These are phyloP conservation scores for Kodamaea anthophila DNA, from an alignment of 1,139 yeast species.

Conservation along the genomic window DNA sequence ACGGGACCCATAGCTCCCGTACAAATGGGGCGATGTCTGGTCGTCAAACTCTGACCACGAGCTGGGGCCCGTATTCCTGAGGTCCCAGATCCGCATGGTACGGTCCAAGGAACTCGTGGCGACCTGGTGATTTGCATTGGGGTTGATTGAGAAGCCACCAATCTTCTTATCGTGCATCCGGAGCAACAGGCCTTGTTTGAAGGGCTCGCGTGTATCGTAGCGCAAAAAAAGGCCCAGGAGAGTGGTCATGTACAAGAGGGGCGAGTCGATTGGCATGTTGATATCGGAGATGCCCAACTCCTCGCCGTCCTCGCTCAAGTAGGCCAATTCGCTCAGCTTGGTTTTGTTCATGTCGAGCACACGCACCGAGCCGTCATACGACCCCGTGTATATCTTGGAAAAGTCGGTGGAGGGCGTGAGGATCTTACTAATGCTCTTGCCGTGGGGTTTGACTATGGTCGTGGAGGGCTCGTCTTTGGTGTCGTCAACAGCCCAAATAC, in stretches of 20 bases:
- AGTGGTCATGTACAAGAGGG: slow-evolving; percentile 66
- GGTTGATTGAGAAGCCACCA: slow-evolving; percentile 81
- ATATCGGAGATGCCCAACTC: slow-evolving; percentile 61
- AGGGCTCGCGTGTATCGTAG: slow-evolving; percentile 56
- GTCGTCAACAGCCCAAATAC: slow-evolving; percentile 76
- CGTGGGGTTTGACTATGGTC: slow-evolving; percentile 65
- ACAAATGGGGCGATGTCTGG: slow-evolving; percentile 43
- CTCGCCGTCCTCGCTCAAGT: slow-evolving; percentile 40
- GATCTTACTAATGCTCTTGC: slow-evolving; percentile 64
- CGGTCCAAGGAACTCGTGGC: slow-evolving; percentile 89
- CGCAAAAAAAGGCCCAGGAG: slow-evolving; percentile 70
- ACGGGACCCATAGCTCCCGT: slow-evolving; percentile 65
- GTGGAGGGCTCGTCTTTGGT: slow-evolving; percentile 45
- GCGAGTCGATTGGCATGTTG: slow-evolving; percentile 41
- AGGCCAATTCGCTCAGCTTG: slow-evolving; percentile 51
- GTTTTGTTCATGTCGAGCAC: slow-evolving; percentile 59
- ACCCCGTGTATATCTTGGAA: slow-evolving; percentile 56
- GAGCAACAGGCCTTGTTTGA: slow-evolving; percentile 29
- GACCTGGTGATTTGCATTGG: slow-evolving; percentile 49
- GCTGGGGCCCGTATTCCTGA: slow-evolving; percentile 47
- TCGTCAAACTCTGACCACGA: slow-evolving; percentile 33
- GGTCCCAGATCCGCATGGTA: slow-evolving; percentile 79
- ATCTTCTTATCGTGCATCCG: slow-evolving; percentile 84
- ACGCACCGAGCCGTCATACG: slow-evolving; percentile 86
- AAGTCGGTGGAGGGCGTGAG: slow-evolving; percentile 46